Base-by-base conservation (phyloP, 305 asterid species). In the Plantago lanceolata region DNA sequence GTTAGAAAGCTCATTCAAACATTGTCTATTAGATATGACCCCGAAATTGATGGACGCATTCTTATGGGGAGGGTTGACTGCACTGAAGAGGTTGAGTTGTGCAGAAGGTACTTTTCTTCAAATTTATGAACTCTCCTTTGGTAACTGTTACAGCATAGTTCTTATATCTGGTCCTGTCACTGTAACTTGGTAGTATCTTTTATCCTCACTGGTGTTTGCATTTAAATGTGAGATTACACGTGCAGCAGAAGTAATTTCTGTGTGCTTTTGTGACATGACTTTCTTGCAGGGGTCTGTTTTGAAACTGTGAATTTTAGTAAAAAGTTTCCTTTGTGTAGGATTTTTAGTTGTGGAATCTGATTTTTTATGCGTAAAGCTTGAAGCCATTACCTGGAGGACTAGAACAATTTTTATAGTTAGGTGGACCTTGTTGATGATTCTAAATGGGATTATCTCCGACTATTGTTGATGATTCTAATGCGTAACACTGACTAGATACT, bases 41-140 rank as follows among this genome's bases (percentile, higher is more conserved):
- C 86, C 19, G 95, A 85, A 74, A 76, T 74, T 35, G 98, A 91
- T 74, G 98, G 98, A 11, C 95, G 95, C 45, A 91, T 91, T 74
- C 79, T 91, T 62, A 33, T 91, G 90, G 98, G 85, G 59, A 90
- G 80, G 80, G 97, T 93, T 69, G 99, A 90, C 73, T 93, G 99
- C 86, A 93, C 97, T 68, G 78, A 64, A 81, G 95, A 90, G 79
- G 76, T 61, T 64, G 95, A 86, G 14, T 74, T 93, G 78, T 90
- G 99, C 51, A 83, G 79, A 79, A 82, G 95, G 99, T 89, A 81
- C 33, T 73, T 79, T 61, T 69, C 53, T 45, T 7, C 28, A 59
- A 63, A 66, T 58, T 66, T 29, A 47, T 56, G 17, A 54, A 24
- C 51, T 53, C 14, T 31, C 28, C 19, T 56, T 60, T 55, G 57